Base-by-base conservation (phyloP, 129 eudicot species). In the Escallonia rubra region DNA sequence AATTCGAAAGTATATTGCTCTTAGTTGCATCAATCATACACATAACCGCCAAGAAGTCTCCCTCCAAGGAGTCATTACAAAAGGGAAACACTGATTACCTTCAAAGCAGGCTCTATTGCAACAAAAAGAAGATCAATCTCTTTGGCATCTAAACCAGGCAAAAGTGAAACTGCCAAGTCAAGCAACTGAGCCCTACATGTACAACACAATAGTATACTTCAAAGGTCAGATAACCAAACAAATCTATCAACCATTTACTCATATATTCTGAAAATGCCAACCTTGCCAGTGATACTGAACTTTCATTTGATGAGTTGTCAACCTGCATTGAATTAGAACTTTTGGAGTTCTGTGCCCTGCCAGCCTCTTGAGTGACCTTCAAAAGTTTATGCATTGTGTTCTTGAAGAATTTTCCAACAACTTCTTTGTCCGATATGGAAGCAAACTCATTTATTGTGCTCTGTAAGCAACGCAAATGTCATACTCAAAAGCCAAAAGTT, bases 131-230 rank as follows among this genome's bases (percentile, higher is more conserved):
- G 72, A 76, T 84, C 95, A 53, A 81, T 84, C 81, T 84, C 98
- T 53, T 80, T 45, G 61, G 82, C 41, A 79, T 79, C 86, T 60
- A 93, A 79, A 9, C 98, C 98, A 69, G 98, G 98, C 74, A 84
- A 78, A 72, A 89, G 85, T 65, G 98, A 83, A 57, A 79, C 88
- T 59, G 92, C 88, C 83, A 93, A 69, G 85, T 89, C 98, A 78
- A 86, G 71, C 42, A 89, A 67, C 70, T 73, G 81, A 59, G 88
- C 86, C 85, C 98, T 93, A 74, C 59, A 74, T 57, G 66, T 51
- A 66, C 61, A 52, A 57, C 43, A 57, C 66, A 61, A 5, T 43
- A 62, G 50, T 34, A 69, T 8, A 55, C 34, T 53, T 34, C 58
- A 65, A 69, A 39, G 11, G 43, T 48, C 8, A 7, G 3, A 41